Conservation (phyloP, 306 rosid genomes). For the Castanea crenata region DNA sequence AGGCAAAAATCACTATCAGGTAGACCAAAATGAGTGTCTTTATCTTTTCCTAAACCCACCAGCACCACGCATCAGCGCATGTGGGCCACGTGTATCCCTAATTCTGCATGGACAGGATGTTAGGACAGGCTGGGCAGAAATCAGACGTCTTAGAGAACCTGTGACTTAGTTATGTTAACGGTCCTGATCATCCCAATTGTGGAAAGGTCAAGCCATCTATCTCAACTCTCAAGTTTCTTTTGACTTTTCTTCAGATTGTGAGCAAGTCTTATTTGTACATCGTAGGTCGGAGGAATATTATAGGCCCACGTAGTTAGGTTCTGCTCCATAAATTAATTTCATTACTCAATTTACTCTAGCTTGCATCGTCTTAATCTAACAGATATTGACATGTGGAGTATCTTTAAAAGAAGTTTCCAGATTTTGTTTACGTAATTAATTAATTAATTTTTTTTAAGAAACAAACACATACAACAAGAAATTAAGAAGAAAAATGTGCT, state of each 20-base stretch:
- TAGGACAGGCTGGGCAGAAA: background rate
- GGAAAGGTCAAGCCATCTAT: background rate
- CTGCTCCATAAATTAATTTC: background rate
- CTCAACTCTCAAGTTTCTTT: background rate
- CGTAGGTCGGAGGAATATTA: background rate
- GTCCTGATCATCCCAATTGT: background rate
- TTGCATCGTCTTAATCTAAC: background rate
- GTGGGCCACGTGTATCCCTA: conserved; percentile 25
- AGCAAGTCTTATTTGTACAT: no score
- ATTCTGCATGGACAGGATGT: background rate
- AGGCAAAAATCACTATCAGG: background rate
- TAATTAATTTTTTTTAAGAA: no score
- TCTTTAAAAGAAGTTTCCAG: background rate
- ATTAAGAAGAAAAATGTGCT: no score
- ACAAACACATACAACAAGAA: no score
- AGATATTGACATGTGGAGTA: background rate
- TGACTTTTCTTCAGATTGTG: no score
- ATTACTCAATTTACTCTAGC: background rate
- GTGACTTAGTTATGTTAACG: conserved; percentile 9
- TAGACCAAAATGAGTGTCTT: background rate
- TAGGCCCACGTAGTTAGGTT: background rate
- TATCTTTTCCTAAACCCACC: conserved; percentile 6
- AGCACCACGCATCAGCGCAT: background rate
- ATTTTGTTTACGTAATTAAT: no score
- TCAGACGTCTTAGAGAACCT: background rate